Percentiles rank a stretch among this genome's conserved stretches.
Conservation (phyloP, 2,329 filamentous ascomycete species). For the Tympanopsis confertula region DNA sequence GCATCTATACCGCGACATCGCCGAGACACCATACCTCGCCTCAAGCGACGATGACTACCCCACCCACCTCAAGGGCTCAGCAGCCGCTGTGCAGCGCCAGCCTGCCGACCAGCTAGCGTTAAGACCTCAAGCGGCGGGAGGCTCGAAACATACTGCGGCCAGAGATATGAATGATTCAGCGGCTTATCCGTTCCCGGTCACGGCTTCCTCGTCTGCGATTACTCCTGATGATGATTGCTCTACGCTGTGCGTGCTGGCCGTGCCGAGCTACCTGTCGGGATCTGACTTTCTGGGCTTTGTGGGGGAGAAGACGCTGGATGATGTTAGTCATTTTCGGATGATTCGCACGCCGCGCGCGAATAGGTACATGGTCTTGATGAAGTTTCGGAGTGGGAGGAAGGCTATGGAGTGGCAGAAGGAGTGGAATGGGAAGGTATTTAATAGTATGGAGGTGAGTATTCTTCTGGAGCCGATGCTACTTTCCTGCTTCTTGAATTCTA, state of each 20-base stretch:
- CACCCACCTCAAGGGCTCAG: not conserved
- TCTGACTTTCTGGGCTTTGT: conserved; percentile 57
- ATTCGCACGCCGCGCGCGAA: conserved; percentile 53
- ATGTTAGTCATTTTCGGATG: conserved; percentile 57
- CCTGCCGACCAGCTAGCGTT: not conserved
- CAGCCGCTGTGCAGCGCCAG: not conserved
- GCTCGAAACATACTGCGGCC: too few relatives aligned
- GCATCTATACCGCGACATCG: conserved; percentile 52
- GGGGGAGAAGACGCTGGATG: conserved; percentile 51
- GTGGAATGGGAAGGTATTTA: conserved; percentile 59
- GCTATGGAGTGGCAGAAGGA: conserved; percentile 50
- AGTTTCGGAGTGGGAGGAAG: conserved; percentile 48
- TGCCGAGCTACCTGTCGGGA: conserved; percentile 58
- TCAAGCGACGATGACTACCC: not conserved
- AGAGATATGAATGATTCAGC: too few relatives aligned
- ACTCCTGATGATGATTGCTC: conserved; percentile 26
- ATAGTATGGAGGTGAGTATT: conserved; percentile 47
- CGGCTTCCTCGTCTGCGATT: too few relatives aligned
- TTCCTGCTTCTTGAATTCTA: conserved; percentile 1
- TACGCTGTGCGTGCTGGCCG: conserved; percentile 57
- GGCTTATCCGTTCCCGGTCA: too few relatives aligned
- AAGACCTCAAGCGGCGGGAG: too few relatives aligned
- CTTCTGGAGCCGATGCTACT: conserved; percentile 1
- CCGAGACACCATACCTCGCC: conserved; percentile 45
- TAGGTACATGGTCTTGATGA: conserved; percentile 64